These are phyloP conservation scores for Serendipita vermifera DNA, from an alignment of 768 basidiomycete species.

Conservation along the genomic window DNA sequence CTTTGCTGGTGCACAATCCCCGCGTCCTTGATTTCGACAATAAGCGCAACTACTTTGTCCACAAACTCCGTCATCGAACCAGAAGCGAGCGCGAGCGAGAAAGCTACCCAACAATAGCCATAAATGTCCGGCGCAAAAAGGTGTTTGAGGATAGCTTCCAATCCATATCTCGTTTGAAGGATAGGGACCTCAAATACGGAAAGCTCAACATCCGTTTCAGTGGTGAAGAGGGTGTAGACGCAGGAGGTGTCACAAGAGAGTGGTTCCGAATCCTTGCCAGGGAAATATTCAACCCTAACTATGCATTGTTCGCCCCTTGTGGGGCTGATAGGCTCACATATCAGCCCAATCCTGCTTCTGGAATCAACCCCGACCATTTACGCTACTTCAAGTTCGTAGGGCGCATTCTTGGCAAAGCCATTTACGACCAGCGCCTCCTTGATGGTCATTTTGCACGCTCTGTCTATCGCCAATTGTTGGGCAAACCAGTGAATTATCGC, in stretches of 20 bases:
- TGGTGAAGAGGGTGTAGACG: conserved; percentile 96
- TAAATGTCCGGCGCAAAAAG: conserved; percentile 78
- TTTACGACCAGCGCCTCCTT: conserved; percentile 88
- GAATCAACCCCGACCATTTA: conserved; percentile 90
- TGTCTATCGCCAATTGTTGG: conserved; percentile 87
- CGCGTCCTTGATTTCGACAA: conserved; percentile 98
- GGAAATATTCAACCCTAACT: conserved; percentile 99
- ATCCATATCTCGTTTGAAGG: conserved; percentile 73
- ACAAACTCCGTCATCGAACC: conserved; percentile 78
- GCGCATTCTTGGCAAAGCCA: conserved; percentile 93
- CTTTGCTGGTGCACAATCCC: conserved; percentile 87
- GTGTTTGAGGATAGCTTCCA: conserved; percentile 99
- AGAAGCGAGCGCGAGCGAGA: conserved; percentile 45
- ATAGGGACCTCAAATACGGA: conserved; percentile 95
- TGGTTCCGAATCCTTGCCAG: conserved; percentile 98
- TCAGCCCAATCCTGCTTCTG: conserved; percentile 87
- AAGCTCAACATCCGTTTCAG: conserved; percentile 95
- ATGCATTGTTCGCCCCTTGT: conserved; percentile 95
- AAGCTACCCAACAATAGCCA: conserved; percentile 68
- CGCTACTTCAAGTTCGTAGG: conserved; percentile 99
- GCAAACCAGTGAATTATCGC: conserved; percentile 86
- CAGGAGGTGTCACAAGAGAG: conserved; percentile 93
- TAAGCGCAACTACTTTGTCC: conserved; percentile 92
- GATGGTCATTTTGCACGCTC: conserved; percentile 98
- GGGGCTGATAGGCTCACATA: conserved; percentile 91